A percentile compares a stretch with the other conserved stretches of the same genome.
These are phyloP conservation scores for Scleroderma citrinum DNA, from an alignment of 768 basidiomycete genomes.

Conservation along the genomic window DNA sequence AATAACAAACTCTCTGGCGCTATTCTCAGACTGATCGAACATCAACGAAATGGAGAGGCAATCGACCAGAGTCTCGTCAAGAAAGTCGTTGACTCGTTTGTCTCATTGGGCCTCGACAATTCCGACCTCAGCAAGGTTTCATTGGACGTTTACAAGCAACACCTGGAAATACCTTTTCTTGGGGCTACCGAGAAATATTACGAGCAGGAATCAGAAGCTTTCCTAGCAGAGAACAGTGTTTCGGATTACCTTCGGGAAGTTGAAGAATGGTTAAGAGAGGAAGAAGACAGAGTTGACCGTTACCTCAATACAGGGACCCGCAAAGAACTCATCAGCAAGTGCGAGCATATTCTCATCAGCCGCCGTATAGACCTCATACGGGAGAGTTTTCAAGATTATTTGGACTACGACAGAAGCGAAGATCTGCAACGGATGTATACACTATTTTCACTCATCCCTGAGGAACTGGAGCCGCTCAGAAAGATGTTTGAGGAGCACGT, in stretches of 20 bases:
- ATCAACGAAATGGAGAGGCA: constrained; percentile 88
- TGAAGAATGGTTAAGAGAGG: constrained; percentile 86
- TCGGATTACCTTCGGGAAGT: constrained; percentile 95
- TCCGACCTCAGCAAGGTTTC: constrained; percentile 87
- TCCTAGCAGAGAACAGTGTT: constrained; percentile 82
- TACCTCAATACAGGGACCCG: constrained; percentile 88
- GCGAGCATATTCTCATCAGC: constrained; percentile 89
- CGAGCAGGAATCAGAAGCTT: constrained; percentile 84
- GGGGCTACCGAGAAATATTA: constrained; percentile 88
- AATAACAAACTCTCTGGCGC: constrained; percentile 80
- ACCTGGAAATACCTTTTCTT: constrained; percentile 88
- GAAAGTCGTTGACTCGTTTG: constrained; percentile 91
- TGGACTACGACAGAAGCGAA: constrained; percentile 92
- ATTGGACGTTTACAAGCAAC: constrained; percentile 87
- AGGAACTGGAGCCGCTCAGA: constrained; percentile 85
- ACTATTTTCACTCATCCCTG: constrained; percentile 79
- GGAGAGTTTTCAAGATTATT: constrained; percentile 85
- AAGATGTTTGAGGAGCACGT: constrained; percentile 95
- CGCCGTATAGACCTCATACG: constrained; percentile 82
- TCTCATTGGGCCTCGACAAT: constrained; percentile 92
- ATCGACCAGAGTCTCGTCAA: constrained; percentile 92
- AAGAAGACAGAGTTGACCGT: constrained; percentile 91
- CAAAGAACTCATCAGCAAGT: constrained; percentile 72
- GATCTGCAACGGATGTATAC: constrained; percentile 95
- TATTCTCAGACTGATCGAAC: constrained; percentile 84